Base-by-base conservation (phyloP, 202 grass and related monocot species). In the Eragrostis tef region DNA sequence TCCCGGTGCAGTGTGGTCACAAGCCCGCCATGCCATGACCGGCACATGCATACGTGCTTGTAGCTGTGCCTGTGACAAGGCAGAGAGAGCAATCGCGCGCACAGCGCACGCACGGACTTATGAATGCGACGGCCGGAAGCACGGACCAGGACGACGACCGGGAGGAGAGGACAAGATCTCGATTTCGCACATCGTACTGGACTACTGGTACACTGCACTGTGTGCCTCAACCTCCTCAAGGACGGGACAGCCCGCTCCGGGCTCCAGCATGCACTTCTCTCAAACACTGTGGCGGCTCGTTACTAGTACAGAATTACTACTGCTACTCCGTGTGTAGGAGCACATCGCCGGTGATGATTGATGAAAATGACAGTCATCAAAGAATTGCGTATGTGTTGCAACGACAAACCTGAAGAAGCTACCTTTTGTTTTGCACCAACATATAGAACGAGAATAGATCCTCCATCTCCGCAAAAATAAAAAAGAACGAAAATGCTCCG, bases 401-500 rank as follows among this genome's bases (percentile, higher is more conserved):
- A 27, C 11, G 14, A 12, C 1, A 58, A 58, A 58, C 24, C 10
- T 13, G 10, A 61, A 14, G 11, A 61, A 5, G 22, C 22, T 10
- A 21, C n/a, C n/a, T n/a, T n/a, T n/a, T n/a, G 7, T 22, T 61
- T 61, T 12, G 11, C 24, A 7, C 21, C 2, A 58, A 58, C 24
- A 20, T 58, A 39, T 39, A 39, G 34, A 31, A 31, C 3, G n/a
- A 57, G 59, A 29, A 62, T 29, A 62, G 15, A 29, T 62, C 59
- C 24, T 29, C 24, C 59, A 29, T 62, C 52, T 56, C 52, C 24
- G 24, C 11, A 15, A 39, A 39, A 39, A 39, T 39, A 39, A 39
- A 31, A 68, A 20, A 44, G 16, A 21, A 16, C 17, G 42, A 79
- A 79, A 68, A 79, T 68, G 31, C 17, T 34, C n/a, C n/a, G n/a